These are phyloP conservation scores for Bolboschoenoplectus hybrid DNA, from an alignment of 202 grass and related monocot genomes.

Conservation along the genomic window DNA sequence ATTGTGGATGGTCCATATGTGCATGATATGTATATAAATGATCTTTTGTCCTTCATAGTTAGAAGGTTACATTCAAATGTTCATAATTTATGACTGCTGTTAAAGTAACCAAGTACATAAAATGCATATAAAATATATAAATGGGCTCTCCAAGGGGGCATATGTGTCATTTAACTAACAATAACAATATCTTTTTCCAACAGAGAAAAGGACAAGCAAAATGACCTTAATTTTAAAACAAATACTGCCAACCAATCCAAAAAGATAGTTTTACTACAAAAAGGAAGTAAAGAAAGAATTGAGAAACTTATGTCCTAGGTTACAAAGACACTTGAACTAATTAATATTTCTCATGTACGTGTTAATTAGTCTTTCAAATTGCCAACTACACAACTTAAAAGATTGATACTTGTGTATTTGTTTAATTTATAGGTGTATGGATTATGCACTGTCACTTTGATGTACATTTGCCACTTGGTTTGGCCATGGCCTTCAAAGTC, in stretches of 20 bases:
- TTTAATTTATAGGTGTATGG: slow-evolving; percentile 60
- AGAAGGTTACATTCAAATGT: background rate
- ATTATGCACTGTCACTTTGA: slow-evolving; percentile 85
- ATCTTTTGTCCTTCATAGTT: slow-evolving; percentile 5
- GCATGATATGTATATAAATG: background rate
- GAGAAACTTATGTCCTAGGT: slow-evolving; percentile 11
- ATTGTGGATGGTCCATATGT: background rate
- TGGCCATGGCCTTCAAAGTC: slow-evolving; percentile 75
- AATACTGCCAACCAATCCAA: slow-evolving; percentile 15
- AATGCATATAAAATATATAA: background rate
- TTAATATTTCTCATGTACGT: background rate
- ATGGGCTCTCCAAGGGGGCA: background rate
- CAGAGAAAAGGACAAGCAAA: slow-evolving; percentile 4
- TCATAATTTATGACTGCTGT: background rate
- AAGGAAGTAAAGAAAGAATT: slow-evolving; percentile 22
- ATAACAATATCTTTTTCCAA: background rate
- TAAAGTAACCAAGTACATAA: background rate
- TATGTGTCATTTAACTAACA: slow-evolving; percentile 5
- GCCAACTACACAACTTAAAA: background rate
- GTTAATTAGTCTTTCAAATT: slow-evolving; percentile 2
- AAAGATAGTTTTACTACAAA: background rate
- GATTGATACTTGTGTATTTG: background rate
- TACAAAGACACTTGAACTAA: slow-evolving; percentile 31
- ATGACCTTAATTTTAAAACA: background rate
- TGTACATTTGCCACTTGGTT: slow-evolving; percentile 57